phyloP scores from a whole-genome alignment of 2,329 filamentous ascomycete genomes.

The Didymella arachidicola region DNA sequence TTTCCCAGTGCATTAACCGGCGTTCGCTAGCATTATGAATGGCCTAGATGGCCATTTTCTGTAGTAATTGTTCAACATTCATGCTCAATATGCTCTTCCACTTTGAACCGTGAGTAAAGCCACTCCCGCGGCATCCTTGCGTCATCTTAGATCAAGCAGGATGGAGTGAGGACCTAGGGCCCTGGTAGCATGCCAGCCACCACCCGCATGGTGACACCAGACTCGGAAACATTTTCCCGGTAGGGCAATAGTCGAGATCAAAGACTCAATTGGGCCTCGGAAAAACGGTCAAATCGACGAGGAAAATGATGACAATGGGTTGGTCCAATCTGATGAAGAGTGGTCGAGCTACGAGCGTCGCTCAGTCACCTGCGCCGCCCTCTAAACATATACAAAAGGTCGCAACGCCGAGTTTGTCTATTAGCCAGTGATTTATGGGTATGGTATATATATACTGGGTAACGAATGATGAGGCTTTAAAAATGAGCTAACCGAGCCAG shows the following conservation, averaged over 20 bases:
- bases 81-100: background rate
- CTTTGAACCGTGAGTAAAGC: background rate
- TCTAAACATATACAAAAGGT: background rate
- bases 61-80: background rate
- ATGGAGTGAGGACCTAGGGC: background rate
- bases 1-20: background rate
- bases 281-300: background rate
- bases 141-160: background rate
- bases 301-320: background rate
- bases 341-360: background rate
- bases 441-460: background rate
- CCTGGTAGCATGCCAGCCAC: background rate
- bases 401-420: background rate
- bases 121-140: background rate
- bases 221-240: background rate
- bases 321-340: background rate
- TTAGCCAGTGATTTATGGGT: background rate
- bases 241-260: background rate
- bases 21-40: background rate
- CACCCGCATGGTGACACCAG: background rate
- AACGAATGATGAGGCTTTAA: background rate
- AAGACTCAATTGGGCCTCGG: background rate
- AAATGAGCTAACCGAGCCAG: background rate
- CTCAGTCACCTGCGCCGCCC: too few relatives aligned
- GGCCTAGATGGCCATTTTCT: conserved; percentile 1